A percentile compares a stretch with the other conserved stretches of the same genome.
Evolutionary conservation across 495 filamentous ascomycete genomes (phyloP).

Genomic region (Saxispiralis lemnorum): DNA sequence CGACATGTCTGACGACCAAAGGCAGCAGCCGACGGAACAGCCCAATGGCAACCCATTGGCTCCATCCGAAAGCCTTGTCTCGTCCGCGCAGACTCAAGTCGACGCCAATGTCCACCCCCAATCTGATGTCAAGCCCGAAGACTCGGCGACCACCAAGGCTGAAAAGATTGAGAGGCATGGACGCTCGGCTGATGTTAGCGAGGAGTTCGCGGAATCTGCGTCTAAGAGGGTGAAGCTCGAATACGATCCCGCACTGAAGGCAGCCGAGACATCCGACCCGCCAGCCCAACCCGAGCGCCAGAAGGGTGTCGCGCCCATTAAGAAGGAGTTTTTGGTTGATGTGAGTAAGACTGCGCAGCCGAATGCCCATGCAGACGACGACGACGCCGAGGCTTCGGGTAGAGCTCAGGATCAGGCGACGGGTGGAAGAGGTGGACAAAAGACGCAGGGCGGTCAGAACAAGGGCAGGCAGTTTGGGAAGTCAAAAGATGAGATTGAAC

Average conservation of each 20-base stretch:
- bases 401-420: conserved; percentile 8
- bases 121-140: conserved; percentile 10
- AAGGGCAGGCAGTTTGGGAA: conserved; percentile 66
- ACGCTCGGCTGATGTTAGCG: background rate
- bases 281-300: conserved; percentile 27
- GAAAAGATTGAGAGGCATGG: conserved; percentile 17
- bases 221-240: conserved; percentile 44
- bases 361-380: conserved; percentile 12
- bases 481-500: conserved; percentile 55
- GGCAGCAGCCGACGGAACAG: no score
- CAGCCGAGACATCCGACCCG: conserved; percentile 5
- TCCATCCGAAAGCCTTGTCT: background rate
- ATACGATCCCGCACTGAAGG: conserved; percentile 11
- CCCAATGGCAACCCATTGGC: conserved; percentile 9
- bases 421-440: conserved; percentile 31
- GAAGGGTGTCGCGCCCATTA: conserved; percentile 65
- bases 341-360: background rate
- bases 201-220: conserved; percentile 26
- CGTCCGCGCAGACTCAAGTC: no score
- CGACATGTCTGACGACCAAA: no score
- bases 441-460: conserved; percentile 59
- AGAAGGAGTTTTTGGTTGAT: conserved; percentile 48
- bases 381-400: conserved; percentile 26
- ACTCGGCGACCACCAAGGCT: conserved; percentile 16
- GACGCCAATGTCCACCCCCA: conserved; percentile 7